A percentile compares a stretch with the other conserved stretches of the same genome.
Conservation (phyloP, 495 filamentous ascomycete genomes). For the Hyaloscypha finlandica region DNA sequence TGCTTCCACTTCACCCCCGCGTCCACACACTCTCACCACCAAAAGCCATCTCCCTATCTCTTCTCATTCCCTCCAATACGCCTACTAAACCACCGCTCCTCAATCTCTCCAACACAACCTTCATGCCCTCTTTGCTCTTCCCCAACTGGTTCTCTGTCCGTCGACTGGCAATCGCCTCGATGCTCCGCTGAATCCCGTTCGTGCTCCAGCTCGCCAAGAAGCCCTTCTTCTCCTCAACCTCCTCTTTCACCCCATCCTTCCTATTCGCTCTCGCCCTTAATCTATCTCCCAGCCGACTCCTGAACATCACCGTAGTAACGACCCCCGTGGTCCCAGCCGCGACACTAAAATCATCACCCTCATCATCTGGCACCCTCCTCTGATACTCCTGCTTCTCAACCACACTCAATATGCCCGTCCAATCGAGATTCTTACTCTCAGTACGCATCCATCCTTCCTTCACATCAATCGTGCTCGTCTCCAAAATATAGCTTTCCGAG, state of each 20-base stretch:
- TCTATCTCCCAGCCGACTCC: conserved; percentile 76
- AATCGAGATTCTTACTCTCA: conserved; percentile 83
- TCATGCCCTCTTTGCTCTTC: conserved; percentile 94
- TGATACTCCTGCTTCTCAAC: conserved; percentile 83
- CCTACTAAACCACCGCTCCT: conserved; percentile 80
- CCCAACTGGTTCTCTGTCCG: conserved; percentile 80
- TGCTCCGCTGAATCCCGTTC: conserved; percentile 78
- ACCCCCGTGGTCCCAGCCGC: conserved; percentile 71
- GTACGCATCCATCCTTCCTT: conserved; percentile 87
- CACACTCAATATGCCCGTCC: conserved; percentile 89
- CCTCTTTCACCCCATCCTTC: conserved; percentile 34
- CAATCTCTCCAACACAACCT: conserved; percentile 84
- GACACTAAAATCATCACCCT: conserved; percentile 36
- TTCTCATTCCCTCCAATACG: conserved; percentile 81
- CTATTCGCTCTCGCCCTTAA: conserved; percentile 49
- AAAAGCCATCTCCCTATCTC: conserved; percentile 58
- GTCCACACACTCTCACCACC: conserved; percentile 45
- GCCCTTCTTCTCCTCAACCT: conserved; percentile 60
- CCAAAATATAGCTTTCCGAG: conserved; percentile 85
- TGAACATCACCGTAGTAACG: conserved; percentile 80
- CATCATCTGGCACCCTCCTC: conserved; percentile 17
- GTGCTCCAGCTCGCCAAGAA: conserved; percentile 77
- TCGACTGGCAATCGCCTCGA: conserved; percentile 84
- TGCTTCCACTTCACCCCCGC: conserved; percentile 3
- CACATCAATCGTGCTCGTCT: conserved; percentile 86